Evolutionary conservation across 371 early-diverging fungal genomes (phyloP).

Genomic region (Enterospora canceri): DNA sequence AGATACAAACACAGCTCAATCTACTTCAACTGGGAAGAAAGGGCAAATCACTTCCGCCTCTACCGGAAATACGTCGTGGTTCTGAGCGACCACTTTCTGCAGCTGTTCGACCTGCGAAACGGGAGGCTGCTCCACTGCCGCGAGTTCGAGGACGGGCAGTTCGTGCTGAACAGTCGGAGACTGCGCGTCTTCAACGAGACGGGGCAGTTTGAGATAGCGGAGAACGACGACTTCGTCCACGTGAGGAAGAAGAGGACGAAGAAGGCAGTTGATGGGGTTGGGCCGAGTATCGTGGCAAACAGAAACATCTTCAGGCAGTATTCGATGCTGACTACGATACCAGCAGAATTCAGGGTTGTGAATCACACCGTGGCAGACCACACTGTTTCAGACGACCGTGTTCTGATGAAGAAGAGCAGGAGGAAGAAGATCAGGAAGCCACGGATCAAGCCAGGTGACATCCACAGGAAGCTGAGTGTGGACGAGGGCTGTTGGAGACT

Average conservation of each 20-base stretch:
- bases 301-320: too few relatives aligned
- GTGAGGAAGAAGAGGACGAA: not conserved
- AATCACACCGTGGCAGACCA: not conserved
- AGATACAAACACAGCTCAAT: slow-evolving; percentile 24
- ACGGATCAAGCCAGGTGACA: too few relatives aligned
- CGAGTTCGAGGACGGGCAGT: not conserved
- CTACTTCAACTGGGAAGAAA: slow-evolving; percentile 48
- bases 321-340: too few relatives aligned
- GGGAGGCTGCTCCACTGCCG: slow-evolving; percentile 18
- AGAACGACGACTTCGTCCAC: not conserved
- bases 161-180: slow-evolving; percentile 13
- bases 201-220: not conserved
- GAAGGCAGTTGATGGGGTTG: not conserved
- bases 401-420: not conserved
- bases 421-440: too few relatives aligned
- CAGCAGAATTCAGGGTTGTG: not conserved
- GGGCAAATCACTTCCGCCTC: slow-evolving; percentile 28
- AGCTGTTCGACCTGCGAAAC: slow-evolving; percentile 24
- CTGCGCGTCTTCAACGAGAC: slow-evolving; percentile 14
- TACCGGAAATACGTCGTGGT: slow-evolving; percentile 7
- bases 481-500: too few relatives aligned
- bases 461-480: too few relatives aligned
- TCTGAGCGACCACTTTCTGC: slow-evolving; percentile 5
- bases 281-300: not conserved
- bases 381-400: not conserved